A percentile compares a stretch with the other conserved stretches of the same genome.
Conservation (phyloP, 2,329 filamentous ascomycete species). For the Emmonsia crescens region DNA sequence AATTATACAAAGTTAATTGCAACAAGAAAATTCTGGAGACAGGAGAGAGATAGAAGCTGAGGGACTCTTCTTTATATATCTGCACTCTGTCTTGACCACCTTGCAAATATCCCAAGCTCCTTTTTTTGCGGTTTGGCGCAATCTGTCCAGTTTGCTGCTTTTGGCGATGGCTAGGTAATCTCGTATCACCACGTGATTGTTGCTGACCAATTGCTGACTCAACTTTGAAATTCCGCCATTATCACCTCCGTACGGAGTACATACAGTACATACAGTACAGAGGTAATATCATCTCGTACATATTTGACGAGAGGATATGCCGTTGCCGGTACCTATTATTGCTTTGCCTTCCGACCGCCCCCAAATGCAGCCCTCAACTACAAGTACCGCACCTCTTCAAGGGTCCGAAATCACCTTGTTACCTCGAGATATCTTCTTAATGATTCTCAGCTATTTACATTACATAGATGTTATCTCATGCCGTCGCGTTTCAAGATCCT, state of each 20-base stretch:
- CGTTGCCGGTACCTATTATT: background rate
- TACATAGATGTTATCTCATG: constrained; percentile 42
- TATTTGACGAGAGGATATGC: background rate
- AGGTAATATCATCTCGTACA: background rate
- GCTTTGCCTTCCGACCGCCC: background rate
- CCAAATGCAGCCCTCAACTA: background rate
- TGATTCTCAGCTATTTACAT: constrained; percentile 41
- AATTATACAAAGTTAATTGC: background rate
- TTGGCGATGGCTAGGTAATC: background rate
- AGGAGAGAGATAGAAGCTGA: background rate
- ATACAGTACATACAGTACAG: no score
- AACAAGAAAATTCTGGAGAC: background rate
- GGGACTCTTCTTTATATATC: background rate
- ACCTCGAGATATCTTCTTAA: constrained; percentile 49
- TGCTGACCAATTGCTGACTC: constrained; percentile 11
- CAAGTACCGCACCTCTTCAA: no score
- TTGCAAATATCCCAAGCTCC: background rate
- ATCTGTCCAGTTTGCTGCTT: constrained; percentile 5
- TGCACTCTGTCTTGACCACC: background rate
- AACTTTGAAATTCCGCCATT: no score
- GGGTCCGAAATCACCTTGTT: constrained; percentile 22
- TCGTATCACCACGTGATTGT: constrained; percentile 9
- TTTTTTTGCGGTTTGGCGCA: background rate
- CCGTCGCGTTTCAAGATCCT: constrained; percentile 42
- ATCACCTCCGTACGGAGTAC: background rate